Evolutionary conservation across 1,284 basidiomycete species (phyloP), one percentile per base, ranked within the genome.

Genomic region (Phlebopus sp.): DNA sequence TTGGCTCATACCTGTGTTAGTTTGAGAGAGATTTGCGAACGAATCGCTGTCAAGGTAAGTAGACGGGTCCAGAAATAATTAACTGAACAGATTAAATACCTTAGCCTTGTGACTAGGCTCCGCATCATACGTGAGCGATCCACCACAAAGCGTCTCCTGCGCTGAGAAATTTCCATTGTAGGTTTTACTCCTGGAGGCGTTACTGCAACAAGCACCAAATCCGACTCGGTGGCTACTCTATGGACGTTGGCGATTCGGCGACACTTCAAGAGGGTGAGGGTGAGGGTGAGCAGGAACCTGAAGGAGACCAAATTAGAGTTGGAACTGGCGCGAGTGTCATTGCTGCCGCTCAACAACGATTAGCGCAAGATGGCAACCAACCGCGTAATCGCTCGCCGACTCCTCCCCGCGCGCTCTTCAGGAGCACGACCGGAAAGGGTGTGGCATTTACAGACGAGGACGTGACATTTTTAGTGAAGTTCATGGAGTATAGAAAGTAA

Each of bases 151-250:
- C 23, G 10, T 18, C 40, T 10, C 30, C 18, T 32, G 30, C 36
- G 25, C 47, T 30, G 50, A 52, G 41, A 21, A 46, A 45, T 9
- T 13, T 23, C 34, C 25, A 47, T 15, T 39, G 2, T 51, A 89
- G 86, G n/a, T 90, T 91, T 62, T 91, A 89, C 63, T 90, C 87
- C 0, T 91, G 88, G 88, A 78, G 88, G 32, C 78, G 88, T 42
- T 91, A 90, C 59, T 91, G 88, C 68, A 91, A 91, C 60, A 91
- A 90, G 59, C 87, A 91, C 60, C 86, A 90, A 63, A 91, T 91
- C 45, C 81, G 86, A 14, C 73, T 91, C 0, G 86, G 86, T 21
- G 86, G 87, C 2, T 91, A 91, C 58, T 71, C 78, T 6, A 90
- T 91, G 87, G 82, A 79, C 44, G 61, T 74, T 11, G 76, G 79